Percentiles rank a stretch among this genome's conserved stretches.
Evolutionary conservation across 2,329 filamentous ascomycete genomes (phyloP).

Genomic region (Nemania serpens): DNA sequence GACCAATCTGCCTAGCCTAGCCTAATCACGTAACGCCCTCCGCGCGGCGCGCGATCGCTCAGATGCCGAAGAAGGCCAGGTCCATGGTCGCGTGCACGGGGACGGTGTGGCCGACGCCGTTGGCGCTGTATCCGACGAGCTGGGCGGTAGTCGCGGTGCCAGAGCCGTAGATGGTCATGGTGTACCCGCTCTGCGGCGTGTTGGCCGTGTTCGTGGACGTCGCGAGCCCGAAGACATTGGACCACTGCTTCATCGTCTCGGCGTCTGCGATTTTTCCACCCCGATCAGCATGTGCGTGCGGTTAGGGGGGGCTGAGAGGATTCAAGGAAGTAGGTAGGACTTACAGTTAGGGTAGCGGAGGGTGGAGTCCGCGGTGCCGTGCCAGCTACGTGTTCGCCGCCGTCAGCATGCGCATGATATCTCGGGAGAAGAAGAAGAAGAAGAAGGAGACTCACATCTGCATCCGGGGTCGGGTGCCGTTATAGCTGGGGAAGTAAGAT

Average conservation of each 20-base stretch:
- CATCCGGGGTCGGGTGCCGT: constrained; percentile 47
- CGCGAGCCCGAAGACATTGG: constrained; percentile 49
- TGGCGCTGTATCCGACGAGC: constrained; percentile 43
- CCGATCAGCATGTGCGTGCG: constrained; percentile 22
- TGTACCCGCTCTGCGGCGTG: constrained; percentile 44
- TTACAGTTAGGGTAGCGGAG: constrained; percentile 47
- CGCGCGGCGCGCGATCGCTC: background rate
- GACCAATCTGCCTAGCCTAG: background rate
- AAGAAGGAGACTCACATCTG: constrained; percentile 37
- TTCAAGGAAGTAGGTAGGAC: background rate
- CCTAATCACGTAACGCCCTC: background rate
- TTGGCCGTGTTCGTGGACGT: constrained; percentile 39
- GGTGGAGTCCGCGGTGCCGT: constrained; percentile 49
- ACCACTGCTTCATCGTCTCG: constrained; percentile 53
- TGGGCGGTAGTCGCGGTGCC: constrained; percentile 36
- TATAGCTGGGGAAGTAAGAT: constrained; percentile 58
- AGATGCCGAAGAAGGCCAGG: constrained; percentile 45
- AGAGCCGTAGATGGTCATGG: constrained; percentile 45
- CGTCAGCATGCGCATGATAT: background rate
- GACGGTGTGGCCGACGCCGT: constrained; percentile 43
- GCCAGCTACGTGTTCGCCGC: constrained; percentile 42
- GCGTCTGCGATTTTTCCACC: constrained; percentile 29
- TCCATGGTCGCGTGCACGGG: constrained; percentile 42
- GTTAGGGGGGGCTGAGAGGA: too few species aligned
- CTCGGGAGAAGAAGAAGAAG: background rate